A percentile compares a stretch with the other conserved stretches of the same genome.
phyloP scores from a whole-genome alignment of 306 rosid genomes.

The Styphnolobium japonicum region DNA sequence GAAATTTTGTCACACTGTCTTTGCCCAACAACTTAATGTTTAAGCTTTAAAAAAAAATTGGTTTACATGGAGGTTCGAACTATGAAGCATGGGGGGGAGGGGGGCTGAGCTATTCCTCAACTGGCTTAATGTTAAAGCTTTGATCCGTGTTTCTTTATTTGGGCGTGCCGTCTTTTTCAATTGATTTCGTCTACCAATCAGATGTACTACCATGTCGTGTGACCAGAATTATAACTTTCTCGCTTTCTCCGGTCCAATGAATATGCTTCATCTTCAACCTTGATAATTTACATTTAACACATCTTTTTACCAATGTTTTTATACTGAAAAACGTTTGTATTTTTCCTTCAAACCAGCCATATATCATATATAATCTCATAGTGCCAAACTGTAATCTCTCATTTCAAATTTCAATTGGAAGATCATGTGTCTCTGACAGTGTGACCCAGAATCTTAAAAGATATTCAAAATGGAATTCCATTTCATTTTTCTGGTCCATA shows the following conservation, averaged over 20 bases:
- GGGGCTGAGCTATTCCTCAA: too few species aligned
- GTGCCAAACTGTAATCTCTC: background rate
- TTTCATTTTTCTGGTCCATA: constrained; percentile 26
- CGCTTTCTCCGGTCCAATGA: background rate
- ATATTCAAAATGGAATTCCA: constrained; percentile 32
- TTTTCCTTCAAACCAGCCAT: too few species aligned
- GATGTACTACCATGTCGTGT: background rate
- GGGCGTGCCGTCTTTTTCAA: constrained; percentile 25
- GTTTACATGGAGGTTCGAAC: too few species aligned
- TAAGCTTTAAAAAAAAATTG: too few species aligned
- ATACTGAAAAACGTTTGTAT: background rate
- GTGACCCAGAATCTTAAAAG: constrained; percentile 35
- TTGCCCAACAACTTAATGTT: too few species aligned
- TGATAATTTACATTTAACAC: background rate
- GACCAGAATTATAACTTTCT: background rate
- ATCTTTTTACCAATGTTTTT: background rate
- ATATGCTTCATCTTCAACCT: background rate
- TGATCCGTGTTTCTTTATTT: constrained; percentile 29
- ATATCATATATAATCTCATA: background rate
- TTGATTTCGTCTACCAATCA: constrained; percentile 5
- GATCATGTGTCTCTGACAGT: constrained; percentile 23
- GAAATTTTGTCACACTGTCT: too few species aligned
- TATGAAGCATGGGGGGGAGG: too few species aligned
- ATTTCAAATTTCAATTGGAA: background rate
- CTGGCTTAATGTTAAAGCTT: constrained; percentile 28